phyloP scores from a whole-genome alignment of 352 stramenopile species.

The Phytopythium aichiense region DNA sequence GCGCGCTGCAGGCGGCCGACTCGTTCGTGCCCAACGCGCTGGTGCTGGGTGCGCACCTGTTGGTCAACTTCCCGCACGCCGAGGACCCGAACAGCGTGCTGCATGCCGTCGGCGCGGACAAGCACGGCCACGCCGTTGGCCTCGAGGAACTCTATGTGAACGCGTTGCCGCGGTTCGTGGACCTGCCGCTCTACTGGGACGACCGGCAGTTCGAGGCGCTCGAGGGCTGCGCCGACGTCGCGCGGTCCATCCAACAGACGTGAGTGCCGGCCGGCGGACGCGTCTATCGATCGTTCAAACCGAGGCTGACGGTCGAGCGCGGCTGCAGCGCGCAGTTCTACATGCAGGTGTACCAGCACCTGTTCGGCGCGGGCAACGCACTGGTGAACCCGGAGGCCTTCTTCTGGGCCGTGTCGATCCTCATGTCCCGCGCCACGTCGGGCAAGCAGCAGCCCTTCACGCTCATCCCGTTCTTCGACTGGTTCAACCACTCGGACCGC shows the following conservation, averaged over 20 bases:
- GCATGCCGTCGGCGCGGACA: conserved; percentile 7
- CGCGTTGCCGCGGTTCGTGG: conserved; percentile 47
- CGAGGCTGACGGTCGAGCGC: too few relatives aligned
- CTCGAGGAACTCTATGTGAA: conserved; percentile 62
- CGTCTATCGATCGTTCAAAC: too few relatives aligned
- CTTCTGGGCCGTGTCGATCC: conserved; percentile 77
- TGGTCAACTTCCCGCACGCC: conserved; percentile 46
- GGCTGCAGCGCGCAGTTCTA: conserved; percentile 50
- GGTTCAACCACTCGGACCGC: conserved; percentile 72
- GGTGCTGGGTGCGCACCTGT: conserved; percentile 63
- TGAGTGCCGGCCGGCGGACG: conserved; percentile 11
- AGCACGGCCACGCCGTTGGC: conserved; percentile 7
- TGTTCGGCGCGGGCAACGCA: conserved; percentile 54
- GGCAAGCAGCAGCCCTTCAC: conserved; percentile 71
- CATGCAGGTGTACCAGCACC: conserved; percentile 58
- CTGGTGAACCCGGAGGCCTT: conserved; percentile 60
- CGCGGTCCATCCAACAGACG: conserved; percentile 60
- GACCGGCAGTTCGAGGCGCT: conserved; percentile 55
- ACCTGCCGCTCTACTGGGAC: conserved; percentile 73
- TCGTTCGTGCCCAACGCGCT: conserved; percentile 62
- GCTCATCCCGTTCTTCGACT: conserved; percentile 85
- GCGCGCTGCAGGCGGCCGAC: conserved; percentile 17
- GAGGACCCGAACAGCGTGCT: conserved; percentile 18
- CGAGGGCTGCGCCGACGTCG: conserved; percentile 50
- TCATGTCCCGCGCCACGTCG: conserved; percentile 80